Base-by-base conservation (phyloP, 805 yeast genomes). In the Lipomyces kockii region DNA sequence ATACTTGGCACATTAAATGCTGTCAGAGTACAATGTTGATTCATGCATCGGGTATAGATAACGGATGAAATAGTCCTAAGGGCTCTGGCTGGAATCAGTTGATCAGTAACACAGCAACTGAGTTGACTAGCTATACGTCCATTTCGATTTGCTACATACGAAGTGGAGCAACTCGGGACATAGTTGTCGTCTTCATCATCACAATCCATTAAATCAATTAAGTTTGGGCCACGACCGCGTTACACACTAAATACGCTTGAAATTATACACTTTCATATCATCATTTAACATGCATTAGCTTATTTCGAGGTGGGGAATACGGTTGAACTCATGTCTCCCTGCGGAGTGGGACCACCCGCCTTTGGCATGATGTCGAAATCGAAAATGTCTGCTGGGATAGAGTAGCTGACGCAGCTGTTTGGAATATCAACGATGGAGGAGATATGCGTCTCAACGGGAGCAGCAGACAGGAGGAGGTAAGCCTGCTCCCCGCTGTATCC, bases 361-460 rank as follows among this genome's bases (percentile, higher is more conserved):
- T 69, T 69, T 25, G 72, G 72, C 72, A 69, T 69, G 64, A 71
- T 71, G 62, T 83, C 86, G 69, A 84, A 83, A 58, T 83, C 84
- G 73, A 84, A 83, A 35, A 83, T 83, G 67, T 83, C 86, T 79
- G 83, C 82, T 7, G 86, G 86, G 11, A 83, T 70, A 1, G 85
- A 84, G 61, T 83, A 77, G 0, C 85, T 82, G 37, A 85, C 83
- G 69, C 86, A 83, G 4, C 85, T 81, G 76, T 83, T 83, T 56
- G 86, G 86, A 58, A 83, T 80, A 73, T 83, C 86, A 20, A 83
- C 86, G 62, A 83, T 80, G 11, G 85, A 84, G 1, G 86, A 85
- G 71, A 83, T 75, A 68, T 83, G 85, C 6, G 85, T 85, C 70
- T 83, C 84, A 65, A 83, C 80, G 17, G 86, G 86, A 2, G 86